Base-by-base conservation (phyloP, 73 alveolate genomes). In the Halteria grandinella region DNA sequence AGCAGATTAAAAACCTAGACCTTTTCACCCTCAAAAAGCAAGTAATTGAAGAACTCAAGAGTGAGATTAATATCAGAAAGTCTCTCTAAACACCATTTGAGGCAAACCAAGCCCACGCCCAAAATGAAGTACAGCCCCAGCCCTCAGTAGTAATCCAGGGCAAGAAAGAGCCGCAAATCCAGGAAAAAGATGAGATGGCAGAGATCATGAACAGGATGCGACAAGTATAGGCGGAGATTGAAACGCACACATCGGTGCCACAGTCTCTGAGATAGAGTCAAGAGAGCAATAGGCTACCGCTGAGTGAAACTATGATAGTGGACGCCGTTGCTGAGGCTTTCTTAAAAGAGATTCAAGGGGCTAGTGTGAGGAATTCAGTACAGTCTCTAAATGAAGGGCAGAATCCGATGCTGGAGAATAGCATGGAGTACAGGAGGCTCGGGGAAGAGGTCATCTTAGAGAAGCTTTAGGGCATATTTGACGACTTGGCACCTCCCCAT, bases 381-480 rank as follows among this genome's bases (percentile, higher is more conserved):
- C 47, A 36, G 5, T 5, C 5, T 36, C 47, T 11, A 11, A 11
- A 11, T 5, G 5, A 11, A 36, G 47, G 11, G 11, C 11, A 11
- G 47, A 36, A 11, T 11, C 47, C 47, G n/a, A 36, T 5, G 11
- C 47, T 7, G 47, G 54, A 3, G 8, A 27, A 15, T 28, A 6
- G 53, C 27, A 15, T 7, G n/a, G 20, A 57, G 29, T 25, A 36
- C 18, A 60, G 63, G 31, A 55, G 24, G 17, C 49, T 78, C 18
- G 89, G 89, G 37, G 89, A 78, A 64, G 83, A 78, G 24, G 43
- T 78, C 0, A 33, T 78, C 25, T 18, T 29, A 7, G 83, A 78
- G 27, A 78, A 78, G 70, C n/a, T 78, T 8, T 31, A 48, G 8
- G 40, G 36, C n/a, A 78, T 78, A 0, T 50, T 78, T 25, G 78